Evolutionary conservation across 176 grass and related monocot species (phyloP), one percentile per base, ranked within the genome.

Genomic region (Urochloa ruziziensis): DNA sequence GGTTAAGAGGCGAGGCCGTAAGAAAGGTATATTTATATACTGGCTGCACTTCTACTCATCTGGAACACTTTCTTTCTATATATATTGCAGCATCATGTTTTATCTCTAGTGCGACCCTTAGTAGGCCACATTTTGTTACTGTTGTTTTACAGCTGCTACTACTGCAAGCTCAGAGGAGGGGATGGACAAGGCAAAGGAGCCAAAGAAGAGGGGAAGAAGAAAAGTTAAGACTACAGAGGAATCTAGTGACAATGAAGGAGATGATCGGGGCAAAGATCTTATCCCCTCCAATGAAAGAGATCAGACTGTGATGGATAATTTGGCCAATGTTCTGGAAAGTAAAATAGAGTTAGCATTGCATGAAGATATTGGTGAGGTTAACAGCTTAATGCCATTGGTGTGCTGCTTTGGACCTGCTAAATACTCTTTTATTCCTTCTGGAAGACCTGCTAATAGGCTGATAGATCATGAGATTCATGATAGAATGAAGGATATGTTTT

Each of bases 321-420:
- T 62, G 15, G 49, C 23, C 61, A 64, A 70, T 17, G 17, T 83
- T 81, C 17, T 83, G 35, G 74, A 73, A 34, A 88, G 36, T 79
- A 79, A 87, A 88, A 67, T 92, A 63, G 89, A 84, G 34, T 36
- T 81, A 18, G 76, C 76, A 7, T n/a, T 85, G 44, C 29, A 74
- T 72, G 76, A 91, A 29, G 89, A 90, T 78, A 70, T 48, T 84
- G 84, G 25, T 70, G 86, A 84, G 18, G 53, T 86, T 56, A 85
- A 75, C 61, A 89, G 70, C 86, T 86, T 86, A 54, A 58, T 32
- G 0, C 93, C 96, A 18, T 91, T 98, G 18, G 89, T 98, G 35
- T 89, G 88, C 71, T 95, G 96, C 87, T 98, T 98, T 81, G 93
- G 96, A 78, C 80, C 91, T 9, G 91, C 93, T 5, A 94, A 91